These are phyloP conservation scores for Talaromyces islandicus DNA, from an alignment of 2,329 filamentous ascomycete genomes.

Conservation along the genomic window DNA sequence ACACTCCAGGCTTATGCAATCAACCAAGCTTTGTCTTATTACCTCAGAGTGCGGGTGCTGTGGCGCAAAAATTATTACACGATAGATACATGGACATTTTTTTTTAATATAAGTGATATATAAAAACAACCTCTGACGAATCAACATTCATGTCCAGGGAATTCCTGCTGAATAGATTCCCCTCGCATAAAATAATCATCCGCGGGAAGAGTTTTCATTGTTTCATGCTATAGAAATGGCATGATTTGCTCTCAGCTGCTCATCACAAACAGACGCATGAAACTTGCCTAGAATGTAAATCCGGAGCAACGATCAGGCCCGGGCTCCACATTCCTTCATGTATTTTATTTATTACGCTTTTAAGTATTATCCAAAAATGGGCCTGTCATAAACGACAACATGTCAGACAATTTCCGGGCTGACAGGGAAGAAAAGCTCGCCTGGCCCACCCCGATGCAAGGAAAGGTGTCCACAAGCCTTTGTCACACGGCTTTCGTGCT, in stretches of 20 bases:
- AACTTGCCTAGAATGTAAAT: neutral
- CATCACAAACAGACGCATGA: neutral
- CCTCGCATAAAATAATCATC: neutral
- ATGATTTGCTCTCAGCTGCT: no score
- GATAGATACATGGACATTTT: neutral
- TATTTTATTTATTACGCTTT: neutral
- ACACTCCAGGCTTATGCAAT: neutral
- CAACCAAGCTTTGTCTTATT: neutral
- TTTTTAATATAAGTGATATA: neutral
- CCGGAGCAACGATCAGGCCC: neutral
- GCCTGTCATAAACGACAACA: neutral
- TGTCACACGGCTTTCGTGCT: neutral
- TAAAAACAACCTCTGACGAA: neutral
- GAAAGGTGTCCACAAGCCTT: neutral
- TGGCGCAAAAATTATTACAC: neutral
- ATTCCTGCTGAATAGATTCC: no score
- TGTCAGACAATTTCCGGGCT: neutral
- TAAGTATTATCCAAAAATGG: neutral
- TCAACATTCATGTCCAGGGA: neutral
- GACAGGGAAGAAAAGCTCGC: neutral
- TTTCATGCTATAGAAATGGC: no score
- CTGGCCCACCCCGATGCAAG: neutral
- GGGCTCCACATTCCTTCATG: neutral
- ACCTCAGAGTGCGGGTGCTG: neutral
- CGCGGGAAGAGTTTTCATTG: neutral